phyloP scores from a whole-genome alignment of 202 grass and related monocot genomes.

The Carex arenaria region DNA sequence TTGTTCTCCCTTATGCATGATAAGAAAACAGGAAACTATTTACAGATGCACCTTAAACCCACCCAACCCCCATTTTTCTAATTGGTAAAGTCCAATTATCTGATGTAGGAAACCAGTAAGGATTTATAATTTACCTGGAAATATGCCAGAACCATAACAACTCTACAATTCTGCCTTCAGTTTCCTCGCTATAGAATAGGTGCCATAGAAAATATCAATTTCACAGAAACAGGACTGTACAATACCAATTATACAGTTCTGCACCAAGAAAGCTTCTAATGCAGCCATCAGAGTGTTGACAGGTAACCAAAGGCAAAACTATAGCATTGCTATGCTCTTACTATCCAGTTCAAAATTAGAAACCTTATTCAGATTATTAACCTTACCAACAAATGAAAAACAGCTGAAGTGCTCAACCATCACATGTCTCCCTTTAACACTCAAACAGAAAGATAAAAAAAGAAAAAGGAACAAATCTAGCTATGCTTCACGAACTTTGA shows the following conservation, averaged over 20 bases:
- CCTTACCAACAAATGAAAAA: neutral
- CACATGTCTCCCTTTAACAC: neutral
- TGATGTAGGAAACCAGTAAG: neutral
- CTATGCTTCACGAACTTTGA: constrained; percentile 35
- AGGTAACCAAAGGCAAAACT: neutral
- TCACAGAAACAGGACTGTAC: neutral
- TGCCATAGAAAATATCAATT: neutral
- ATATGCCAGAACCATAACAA: neutral
- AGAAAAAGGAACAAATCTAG: constrained; percentile 13
- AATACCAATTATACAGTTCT: neutral
- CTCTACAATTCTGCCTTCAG: neutral
- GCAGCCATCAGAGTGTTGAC: neutral
- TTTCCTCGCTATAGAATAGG: neutral
- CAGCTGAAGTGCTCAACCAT: neutral
- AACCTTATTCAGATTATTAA: neutral
- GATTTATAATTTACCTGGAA: neutral
- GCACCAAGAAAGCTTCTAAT: neutral
- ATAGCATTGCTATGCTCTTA: neutral
- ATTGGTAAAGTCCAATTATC: neutral
- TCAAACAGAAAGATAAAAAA: neutral
- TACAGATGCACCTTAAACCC: neutral
- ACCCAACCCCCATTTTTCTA: neutral
- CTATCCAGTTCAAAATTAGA: neutral
- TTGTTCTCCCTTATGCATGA: neutral
- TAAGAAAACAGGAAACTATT: neutral